phyloP scores from a whole-genome alignment of 345 rosid genomes.

The Populus pruinosa region DNA sequence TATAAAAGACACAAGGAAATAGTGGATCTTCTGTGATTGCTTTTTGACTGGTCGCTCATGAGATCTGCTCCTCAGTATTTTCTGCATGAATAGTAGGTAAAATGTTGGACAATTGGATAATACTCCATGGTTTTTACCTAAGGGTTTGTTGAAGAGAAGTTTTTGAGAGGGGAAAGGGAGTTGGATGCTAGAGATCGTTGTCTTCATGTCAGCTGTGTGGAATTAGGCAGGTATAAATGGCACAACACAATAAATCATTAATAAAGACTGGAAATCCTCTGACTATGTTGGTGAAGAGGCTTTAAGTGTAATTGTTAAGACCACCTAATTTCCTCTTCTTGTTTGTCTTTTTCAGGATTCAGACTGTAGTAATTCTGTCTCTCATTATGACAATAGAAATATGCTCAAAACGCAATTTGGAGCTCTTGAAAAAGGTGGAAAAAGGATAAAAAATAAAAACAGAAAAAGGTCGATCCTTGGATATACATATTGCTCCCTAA shows the following conservation, averaged over 20 bases:
- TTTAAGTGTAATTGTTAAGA: neutral
- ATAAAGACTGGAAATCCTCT: neutral
- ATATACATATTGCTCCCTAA: neutral
- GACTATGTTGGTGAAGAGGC: neutral
- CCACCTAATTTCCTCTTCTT: neutral
- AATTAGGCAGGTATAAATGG: neutral
- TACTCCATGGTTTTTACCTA: neutral
- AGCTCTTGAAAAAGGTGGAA: neutral
- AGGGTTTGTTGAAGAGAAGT: neutral
- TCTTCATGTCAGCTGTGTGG: neutral
- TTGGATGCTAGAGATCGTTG: neutral
- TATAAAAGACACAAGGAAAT: neutral
- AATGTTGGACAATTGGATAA: neutral
- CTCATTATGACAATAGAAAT: neutral
- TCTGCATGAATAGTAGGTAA: neutral
- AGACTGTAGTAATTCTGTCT: neutral
- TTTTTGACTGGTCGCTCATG: neutral
- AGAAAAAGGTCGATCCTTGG: neutral
- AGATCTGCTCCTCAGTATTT: neutral
- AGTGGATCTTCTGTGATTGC: neutral
- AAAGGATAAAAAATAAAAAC: neutral
- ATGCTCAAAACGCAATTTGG: conserved; percentile 8
- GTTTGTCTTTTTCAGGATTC: neutral
- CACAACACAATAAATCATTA: neutral
- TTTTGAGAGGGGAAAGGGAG: neutral